Conservation (phyloP, 306 rosid genomes). For the Vigna unguiculata region DNA sequence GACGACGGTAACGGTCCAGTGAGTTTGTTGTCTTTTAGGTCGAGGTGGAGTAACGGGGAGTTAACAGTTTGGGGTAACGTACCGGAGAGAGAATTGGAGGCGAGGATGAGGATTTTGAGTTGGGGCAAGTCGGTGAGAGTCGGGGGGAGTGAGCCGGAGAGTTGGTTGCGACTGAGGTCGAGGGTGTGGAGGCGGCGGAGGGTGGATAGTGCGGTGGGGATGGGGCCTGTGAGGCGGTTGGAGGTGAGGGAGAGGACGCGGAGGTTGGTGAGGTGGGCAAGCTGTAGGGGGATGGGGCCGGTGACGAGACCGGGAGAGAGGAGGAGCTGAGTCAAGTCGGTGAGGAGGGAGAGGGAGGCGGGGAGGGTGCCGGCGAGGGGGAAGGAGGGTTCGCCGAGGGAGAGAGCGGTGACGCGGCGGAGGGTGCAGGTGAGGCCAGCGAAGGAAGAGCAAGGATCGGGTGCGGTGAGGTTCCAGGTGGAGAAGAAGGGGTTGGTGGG, state of each 20-base stretch:
- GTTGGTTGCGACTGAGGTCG: constrained; percentile 74
- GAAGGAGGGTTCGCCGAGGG: constrained; percentile 61
- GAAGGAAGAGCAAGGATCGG: constrained; percentile 77
- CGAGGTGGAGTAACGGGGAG: constrained; percentile 69
- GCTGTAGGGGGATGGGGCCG: constrained; percentile 66
- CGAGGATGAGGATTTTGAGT: constrained; percentile 64
- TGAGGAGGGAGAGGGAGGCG: constrained; percentile 51
- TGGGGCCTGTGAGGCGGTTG: constrained; percentile 73
- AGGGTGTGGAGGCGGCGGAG: constrained; percentile 73
- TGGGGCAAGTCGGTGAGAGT: constrained; percentile 52
- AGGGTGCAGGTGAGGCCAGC: constrained; percentile 68
- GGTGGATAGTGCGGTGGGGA: constrained; percentile 59
- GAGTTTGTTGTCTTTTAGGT: constrained; percentile 57
- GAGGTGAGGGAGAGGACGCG: constrained; percentile 69
- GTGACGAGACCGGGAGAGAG: constrained; percentile 84
- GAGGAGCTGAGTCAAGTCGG: constrained; percentile 74
- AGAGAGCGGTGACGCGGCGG: constrained; percentile 61
- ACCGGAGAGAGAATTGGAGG: constrained; percentile 62
- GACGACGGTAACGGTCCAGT: constrained; percentile 57
- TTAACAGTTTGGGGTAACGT: constrained; percentile 46
- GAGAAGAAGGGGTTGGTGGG: constrained; percentile 61
- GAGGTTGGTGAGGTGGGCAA: constrained; percentile 59
- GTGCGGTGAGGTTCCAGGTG: constrained; percentile 73
- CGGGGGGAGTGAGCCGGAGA: constrained; percentile 66
- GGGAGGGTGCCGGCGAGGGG: constrained; percentile 75